Evolutionary conservation across 2,329 filamentous ascomycete genomes (phyloP), one percentile per base, ranked within the genome.

Genomic region (Paecilomyces formosus): DNA sequence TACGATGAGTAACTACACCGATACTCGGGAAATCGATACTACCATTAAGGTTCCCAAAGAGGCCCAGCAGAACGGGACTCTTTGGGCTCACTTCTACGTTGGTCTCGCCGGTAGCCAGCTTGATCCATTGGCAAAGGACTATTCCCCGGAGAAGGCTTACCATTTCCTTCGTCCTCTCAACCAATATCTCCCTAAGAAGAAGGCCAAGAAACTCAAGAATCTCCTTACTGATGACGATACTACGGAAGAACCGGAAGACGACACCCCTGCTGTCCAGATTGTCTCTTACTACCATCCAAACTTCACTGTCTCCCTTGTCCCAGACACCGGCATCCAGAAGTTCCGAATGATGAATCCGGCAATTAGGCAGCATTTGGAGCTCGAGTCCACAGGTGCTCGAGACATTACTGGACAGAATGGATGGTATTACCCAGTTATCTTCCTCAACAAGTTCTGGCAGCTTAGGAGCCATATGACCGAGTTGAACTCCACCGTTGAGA

Each of bases 371-470:
- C 94, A 89, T 70, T 78, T 97, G 39, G 86, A 86, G 53, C 82
- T 96, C 31, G 94, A 97, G 72, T 74, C 84, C 1, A 92, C 86
- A 1, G 89, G 88, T 53, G 89, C 91, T 52, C 86, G 94, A 60
- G 94, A 99, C 72, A 85, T 82, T 1, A 86, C 85, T 13, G 94
- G 94, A 39, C 84, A 92, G 75, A 91, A 97, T 75, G 88, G 88
- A 61, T 99, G 92, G 92, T 99, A 97, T 71, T 86, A 89, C 70
- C 94, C 94, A 3, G 85, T 97, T 52, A 77, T 97, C 45, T 99
- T 91, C 72, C 80, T 94, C 70, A 99, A 99, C 77, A 95, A 89
- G 3, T 99, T 99, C 76, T 99, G 94, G 94, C 93, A 97, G 76
- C 82, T 99, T 63, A 90, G 85, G 71, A 87, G 83, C 62, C 91